Evolutionary conservation across 257 asterid species (phyloP), one percentile per base, ranked within the genome.

Genomic region (Ehretia macrophylla): DNA sequence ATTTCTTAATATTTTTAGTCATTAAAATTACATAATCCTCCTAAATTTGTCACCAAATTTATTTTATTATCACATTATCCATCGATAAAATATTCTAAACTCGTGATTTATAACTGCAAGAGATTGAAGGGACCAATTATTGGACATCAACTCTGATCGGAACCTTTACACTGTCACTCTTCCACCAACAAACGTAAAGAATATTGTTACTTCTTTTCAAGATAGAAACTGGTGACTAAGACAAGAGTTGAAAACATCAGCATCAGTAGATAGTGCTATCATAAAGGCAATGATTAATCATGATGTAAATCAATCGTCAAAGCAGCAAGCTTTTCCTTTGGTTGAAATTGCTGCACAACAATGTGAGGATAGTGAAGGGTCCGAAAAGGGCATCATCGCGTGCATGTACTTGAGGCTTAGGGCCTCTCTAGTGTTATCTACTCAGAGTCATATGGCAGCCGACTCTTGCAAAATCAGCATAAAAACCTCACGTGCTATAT

Each of bases 171-270:
- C 46, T 71, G 85, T 80, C 80, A 80, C 81, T 59, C 65, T 78
- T 80, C 85, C 85, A 80, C 87, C 79, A 68, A 70, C 75, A 74
- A 63, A 17, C 10, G 40, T 20, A 17, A 54, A 68, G 56, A 56
- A 57, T 63, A 53, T 16, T 49, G 16, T 10, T 42, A 20, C 51
- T 48, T 4, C 45, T 38, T 0, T 17, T 40, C 56, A 53, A 12
- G 1, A 40, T 32, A 47, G 56, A 60, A 53, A 42, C 47, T 42
- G 3, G 47, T 42, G 47, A 42, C 47, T 3, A 42, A 3, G 47
- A 42, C 47, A 42, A 42, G 47, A 42, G 47, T 42, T 42, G 47
- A 42, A 42, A 42, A 4, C 47, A 42, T 42, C 47, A 42, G 5
- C 8, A 10, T 42, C 11, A 2, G 16, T 3, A 42, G 47, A 42